Evolutionary conservation across 208 protist species (phyloP), one percentile per base, ranked within the genome.

Genomic region (Trypanosoma conorhini): DNA sequence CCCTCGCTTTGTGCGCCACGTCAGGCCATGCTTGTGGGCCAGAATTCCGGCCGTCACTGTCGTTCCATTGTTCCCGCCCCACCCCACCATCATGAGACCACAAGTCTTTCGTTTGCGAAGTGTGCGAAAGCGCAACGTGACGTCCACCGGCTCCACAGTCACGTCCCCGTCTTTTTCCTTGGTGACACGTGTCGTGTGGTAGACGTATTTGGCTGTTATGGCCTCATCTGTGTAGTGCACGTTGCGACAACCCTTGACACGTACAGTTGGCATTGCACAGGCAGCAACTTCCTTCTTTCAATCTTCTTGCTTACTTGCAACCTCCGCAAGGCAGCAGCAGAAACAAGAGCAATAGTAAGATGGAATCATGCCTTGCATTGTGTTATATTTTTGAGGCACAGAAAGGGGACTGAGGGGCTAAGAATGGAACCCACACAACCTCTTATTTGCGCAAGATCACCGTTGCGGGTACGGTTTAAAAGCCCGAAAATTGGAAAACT

Each of bases 31-130:
- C 64, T 96, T 80, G 87, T 99, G 99, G 51, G 99, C 99, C 33
- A 99, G 64, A 72, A 99, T 88, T 31, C 92, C 93, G n/a, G 95
- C 98, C 24, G 96, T 98, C 21, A 99, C 75, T 1, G 98, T 99
- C n/a, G 96, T 95, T 61, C 99, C 99, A 89, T 99, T 99, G 92
- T 99, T 99, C 72, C 99, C 99, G 72, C 98, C 97, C 79, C 89
- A 95, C 67, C 99, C 99, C 60, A 99, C 89, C 51, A 99, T 70
- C 96, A 99, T 98, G 30, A 97, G 56, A 61, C 98, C 98, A 33
- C 90, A 59, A 24, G 87, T 81, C 33, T 91, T 85, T 19, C 96
- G 86, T 48, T 90, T 94, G 64, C 85, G 82, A 64, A 95, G 63
- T 30, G 98, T 99, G 42, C 92, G 78, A 74, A 99, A 98, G 19